Evolutionary conservation across 345 rosid genomes (phyloP).

Genomic region (Heritiera littoralis): DNA sequence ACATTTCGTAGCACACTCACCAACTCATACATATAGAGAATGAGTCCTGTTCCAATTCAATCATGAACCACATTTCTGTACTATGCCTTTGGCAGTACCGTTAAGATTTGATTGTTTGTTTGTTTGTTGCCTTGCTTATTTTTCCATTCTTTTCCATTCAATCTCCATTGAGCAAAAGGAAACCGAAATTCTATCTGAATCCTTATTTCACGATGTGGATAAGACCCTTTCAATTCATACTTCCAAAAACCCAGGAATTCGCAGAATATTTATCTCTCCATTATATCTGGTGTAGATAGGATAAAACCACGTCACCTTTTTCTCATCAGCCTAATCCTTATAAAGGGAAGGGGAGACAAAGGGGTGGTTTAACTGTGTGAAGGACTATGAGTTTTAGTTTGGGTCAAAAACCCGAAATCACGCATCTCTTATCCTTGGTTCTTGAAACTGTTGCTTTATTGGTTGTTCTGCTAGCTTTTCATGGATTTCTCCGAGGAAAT

Average conservation of each 20-base stretch:
- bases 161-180: background rate
- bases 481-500: conserved; percentile 54
- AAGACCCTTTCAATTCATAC: conserved; percentile 23
- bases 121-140: no score
- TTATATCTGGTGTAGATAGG: conserved; percentile 26
- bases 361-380: background rate
- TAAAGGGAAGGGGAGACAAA: background rate
- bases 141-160: background rate
- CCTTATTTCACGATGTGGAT: conserved; percentile 14
- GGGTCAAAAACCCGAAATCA: conserved; percentile 11
- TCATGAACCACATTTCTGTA: background rate
- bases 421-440: background rate
- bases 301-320: conserved; percentile 28
- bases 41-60: conserved; percentile 12
- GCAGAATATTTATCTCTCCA: conserved; percentile 12
- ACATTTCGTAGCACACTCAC: background rate
- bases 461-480: background rate
- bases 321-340: conserved; percentile 16
- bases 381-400: background rate
- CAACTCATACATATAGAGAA: background rate
- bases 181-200: background rate
- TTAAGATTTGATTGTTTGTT: background rate
- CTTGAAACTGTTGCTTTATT: background rate
- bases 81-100: background rate
- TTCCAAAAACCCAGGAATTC: conserved; percentile 26